Percentiles rank a stretch among this genome's conserved stretches.
phyloP scores from a whole-genome alignment of 2,329 filamentous ascomycete species.

The Albophoma yamanashiensis region DNA sequence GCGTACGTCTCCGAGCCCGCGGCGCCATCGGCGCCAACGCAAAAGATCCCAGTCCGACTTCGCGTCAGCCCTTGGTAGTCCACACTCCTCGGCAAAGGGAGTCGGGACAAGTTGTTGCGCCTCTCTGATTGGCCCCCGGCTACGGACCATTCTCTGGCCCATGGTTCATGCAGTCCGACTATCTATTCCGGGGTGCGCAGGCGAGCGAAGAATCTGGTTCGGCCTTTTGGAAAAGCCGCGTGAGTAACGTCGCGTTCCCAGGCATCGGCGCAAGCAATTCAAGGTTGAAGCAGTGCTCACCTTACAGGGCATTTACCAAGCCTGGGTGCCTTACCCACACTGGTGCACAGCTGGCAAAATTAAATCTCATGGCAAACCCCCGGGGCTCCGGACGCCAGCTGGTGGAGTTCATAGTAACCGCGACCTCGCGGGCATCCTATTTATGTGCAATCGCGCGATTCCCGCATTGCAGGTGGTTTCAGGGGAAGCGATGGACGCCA shows the following conservation, averaged over 20 bases:
- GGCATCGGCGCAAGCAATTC: neutral
- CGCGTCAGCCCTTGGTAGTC: neutral
- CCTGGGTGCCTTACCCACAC: neutral
- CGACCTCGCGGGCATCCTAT: neutral
- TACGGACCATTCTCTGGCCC: neutral
- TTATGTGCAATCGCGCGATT: neutral
- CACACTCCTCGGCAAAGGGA: neutral
- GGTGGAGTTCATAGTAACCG: neutral
- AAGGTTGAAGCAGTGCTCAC: neutral
- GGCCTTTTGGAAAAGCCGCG: neutral
- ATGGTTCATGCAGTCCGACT: neutral
- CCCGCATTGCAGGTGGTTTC: neutral
- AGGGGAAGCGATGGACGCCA: neutral
- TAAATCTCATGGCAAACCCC: neutral
- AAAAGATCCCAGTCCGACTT: neutral
- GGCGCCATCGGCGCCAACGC: neutral
- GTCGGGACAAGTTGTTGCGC: neutral
- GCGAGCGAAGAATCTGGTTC: neutral
- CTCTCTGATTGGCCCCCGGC: neutral
- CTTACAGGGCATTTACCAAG: neutral
- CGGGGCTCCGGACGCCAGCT: neutral
- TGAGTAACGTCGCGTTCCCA: neutral
- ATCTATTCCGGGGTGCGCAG: neutral
- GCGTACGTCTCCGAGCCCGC: too few species aligned
- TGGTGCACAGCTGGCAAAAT: neutral